These are phyloP conservation scores for Hypomontagnella monticulosa DNA, from an alignment of 495 filamentous ascomycete genomes.

Conservation along the genomic window DNA sequence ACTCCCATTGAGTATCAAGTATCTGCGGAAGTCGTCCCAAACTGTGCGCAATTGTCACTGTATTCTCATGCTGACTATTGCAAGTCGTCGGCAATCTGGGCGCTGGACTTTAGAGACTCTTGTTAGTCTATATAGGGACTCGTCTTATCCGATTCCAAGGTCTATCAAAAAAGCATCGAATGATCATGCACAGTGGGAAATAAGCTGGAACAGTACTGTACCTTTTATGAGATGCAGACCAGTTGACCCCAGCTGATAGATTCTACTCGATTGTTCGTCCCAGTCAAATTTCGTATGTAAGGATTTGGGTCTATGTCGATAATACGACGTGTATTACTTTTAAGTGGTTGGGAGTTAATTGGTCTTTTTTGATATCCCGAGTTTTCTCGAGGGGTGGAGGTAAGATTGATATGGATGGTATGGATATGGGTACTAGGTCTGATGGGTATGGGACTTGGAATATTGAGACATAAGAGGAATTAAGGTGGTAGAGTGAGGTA, in stretches of 20 bases:
- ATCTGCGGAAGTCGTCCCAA: conserved; percentile 13
- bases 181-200: conserved; percentile 41
- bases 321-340: neutral
- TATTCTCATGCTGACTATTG: conserved; percentile 18
- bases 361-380: conserved; percentile 22
- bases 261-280: conserved; percentile 17
- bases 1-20: conserved; percentile 45
- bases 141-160: conserved; percentile 29
- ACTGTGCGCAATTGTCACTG: conserved; percentile 24
- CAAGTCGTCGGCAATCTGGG: conserved; percentile 8
- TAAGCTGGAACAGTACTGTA: conserved; percentile 34
- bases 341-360: conserved; percentile 4
- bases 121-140: conserved; percentile 34
- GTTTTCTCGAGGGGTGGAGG: conserved; percentile 18
- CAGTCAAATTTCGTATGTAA: conserved; percentile 2
- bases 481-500: neutral
- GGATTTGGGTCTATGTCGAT: conserved; percentile 8
- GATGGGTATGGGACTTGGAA: too few species aligned
- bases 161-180: conserved; percentile 36
- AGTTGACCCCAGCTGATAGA: conserved; percentile 8
- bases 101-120: conserved; percentile 15
- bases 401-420: conserved; percentile 11
- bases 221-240: conserved; percentile 20
- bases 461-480: conserved; percentile 25
- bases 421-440: conserved; percentile 20